Base-by-base conservation (phyloP, 2,329 filamentous ascomycete species). In the Coniella lustricola region DNA sequence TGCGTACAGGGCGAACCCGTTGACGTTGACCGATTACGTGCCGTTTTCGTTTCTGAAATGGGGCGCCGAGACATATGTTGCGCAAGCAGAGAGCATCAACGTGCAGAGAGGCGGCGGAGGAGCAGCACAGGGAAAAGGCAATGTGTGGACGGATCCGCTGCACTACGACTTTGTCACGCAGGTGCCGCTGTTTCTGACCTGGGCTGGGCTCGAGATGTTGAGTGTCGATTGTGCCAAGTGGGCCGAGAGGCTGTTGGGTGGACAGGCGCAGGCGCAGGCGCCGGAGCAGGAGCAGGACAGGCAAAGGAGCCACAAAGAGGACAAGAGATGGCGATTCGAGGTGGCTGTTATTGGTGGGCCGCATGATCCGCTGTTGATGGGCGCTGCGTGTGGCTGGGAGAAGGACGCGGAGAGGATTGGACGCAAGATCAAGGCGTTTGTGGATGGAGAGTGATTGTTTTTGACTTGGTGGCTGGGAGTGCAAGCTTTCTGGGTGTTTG, bases 331-430 rank as follows among this genome's bases (percentile, higher is more conserved):
- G 40, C 55, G 62, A 35, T 61, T 72, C 0, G 60, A 59, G 34
- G 46, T 71, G 17, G 59, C 67, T 53, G 57, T 71, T 3, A 65
- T 67, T 54, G 38, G 59, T 10, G 66, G 60, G 7, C 64, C 66
- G 25, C 73, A 76, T 57, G 73, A 75, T 59, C 62, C 71, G 13
- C 55, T 72, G 22, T 42, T 70, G 3, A 9, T 68, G 3, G 71
- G 68, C 1, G 52, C 60, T 17, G 22, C 63, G 2, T 16, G 68
- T 7, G 72, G 70, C 0, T 73, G 73, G 51, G 58, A 65, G 39
- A 57, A 62, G 38, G 48, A 25, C n/a, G 49, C 43, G 31, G 16
- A 3, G 18, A 16, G 43, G 8, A 25, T 46, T 33, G 33, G 33
- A 21, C n/a, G 12, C 4, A 39, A 43, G 34, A 50, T 50, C 16